Evolutionary conservation across 352 stramenopile genomes (phyloP), one percentile per base, ranked within the genome.

Genomic region (Pythium utonaiense): DNA sequence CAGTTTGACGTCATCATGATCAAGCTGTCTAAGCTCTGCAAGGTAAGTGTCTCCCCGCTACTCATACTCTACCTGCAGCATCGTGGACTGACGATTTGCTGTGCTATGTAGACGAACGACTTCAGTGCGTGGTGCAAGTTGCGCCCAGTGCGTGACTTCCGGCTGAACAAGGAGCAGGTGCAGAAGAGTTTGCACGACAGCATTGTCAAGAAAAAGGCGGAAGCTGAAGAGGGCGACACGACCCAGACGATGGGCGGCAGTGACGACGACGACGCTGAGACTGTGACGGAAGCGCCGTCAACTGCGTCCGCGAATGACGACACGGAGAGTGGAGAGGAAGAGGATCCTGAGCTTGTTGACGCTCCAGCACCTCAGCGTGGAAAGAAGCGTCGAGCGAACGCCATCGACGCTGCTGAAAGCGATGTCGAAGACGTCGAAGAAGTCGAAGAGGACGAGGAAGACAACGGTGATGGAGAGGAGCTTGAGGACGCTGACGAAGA

Each of bases 1-100:
- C 80, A 90, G 57, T 88, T 76, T 21, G 80, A 90, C 56, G 59
- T 88, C 38, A 57, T 69, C 10, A 64, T 90, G 40, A 86, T 90
- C 48, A 81, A 80, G 28, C 69, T 90, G 4, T 88, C 78, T 4
- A 86, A 87, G 57, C 33, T 86, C 6, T 87, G 70, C 60, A 82
- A 77, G 67, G 74, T 83, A 28, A 42, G 57, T 52, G 27, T n/a
- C n/a, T n/a, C n/a, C n/a, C n/a, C n/a, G n/a, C n/a, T n/a, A n/a
- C n/a, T n/a, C n/a, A n/a, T n/a, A n/a, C n/a, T n/a, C n/a, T n/a
- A n/a, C n/a, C n/a, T n/a, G n/a, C n/a, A n/a, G n/a, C n/a, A n/a
- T n/a, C n/a, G n/a, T n/a, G 7, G 12, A 24, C 31, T 42, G 21
- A 12, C n/a, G n/a, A n/a, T n/a, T n/a, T n/a, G n/a, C n/a, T n/a